Base-by-base conservation (phyloP, 2,329 filamentous ascomycete species). In the Colletotrichum chlorophyti region DNA sequence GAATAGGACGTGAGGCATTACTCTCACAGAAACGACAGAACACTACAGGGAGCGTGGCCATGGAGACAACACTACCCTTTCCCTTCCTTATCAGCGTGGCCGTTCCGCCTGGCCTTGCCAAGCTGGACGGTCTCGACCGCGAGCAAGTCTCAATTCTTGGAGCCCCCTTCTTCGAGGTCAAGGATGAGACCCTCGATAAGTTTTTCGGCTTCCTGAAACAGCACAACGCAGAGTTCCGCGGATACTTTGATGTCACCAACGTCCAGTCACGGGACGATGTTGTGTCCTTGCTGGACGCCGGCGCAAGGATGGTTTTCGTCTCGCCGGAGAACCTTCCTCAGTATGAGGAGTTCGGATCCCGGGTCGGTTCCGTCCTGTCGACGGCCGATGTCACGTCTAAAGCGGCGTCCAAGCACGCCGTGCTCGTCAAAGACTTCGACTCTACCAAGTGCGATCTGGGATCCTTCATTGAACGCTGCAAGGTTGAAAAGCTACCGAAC, bases 221-320 rank as follows among this genome's bases (percentile, higher is more conserved):
- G 57, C 78, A 83, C 66, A 79, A 76, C 61, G 73, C 78, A 54
- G 79, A 82, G 29, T 81, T 83, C 63, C 78, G 82, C 64, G 84
- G 91, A 63, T 93, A 90, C 71, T 84, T 97, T 64, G 91, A 97
- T 67, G 92, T 88, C 47, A 89, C 90, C 5, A 76, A 77, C 19
- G 80, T 98, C 34, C 73, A 83, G 27, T 86, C 87, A 10, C 78
- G 80, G 53, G 89, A 93, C 64, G 90, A 96, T 63, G 80, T 98
- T 31, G 77, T 94, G 51, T 84, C 90, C 42, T 82, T 98, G 31
- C 85, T 99, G 53, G 91, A 99, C 72, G 85, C 87, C 63, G 95
- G 95, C 59, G 92, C 93, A 6, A 85, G 87, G 49, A 95, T 89
- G 71, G 89, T 95, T 62, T 95, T 98, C 72, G 90, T 97, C 47